These are phyloP conservation scores for Chernovozyma aurita DNA, from an alignment of 1,139 yeast species.

Conservation along the genomic window DNA sequence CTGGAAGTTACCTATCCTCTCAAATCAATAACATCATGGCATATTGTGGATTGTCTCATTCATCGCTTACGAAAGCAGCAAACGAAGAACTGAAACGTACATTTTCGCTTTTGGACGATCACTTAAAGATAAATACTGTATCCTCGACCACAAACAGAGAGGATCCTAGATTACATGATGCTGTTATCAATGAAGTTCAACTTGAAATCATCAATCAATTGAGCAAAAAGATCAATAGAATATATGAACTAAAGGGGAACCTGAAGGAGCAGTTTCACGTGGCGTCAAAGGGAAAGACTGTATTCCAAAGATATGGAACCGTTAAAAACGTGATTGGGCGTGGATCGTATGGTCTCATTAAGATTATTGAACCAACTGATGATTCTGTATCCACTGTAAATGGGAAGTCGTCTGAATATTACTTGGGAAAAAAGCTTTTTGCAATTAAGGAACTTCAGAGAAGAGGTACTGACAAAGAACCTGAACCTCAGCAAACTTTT, in stretches of 20 bases:
- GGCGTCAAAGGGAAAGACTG: constrained; percentile 22
- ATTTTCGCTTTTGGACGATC: constrained; percentile 23
- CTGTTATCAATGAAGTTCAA: constrained; percentile 58
- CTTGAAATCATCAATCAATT: constrained; percentile 46
- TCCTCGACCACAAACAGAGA: constrained; percentile 16
- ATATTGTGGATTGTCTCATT: constrained; percentile 27
- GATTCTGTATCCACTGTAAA: constrained; percentile 8
- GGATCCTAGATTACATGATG: constrained; percentile 22
- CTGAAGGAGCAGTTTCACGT: constrained; percentile 14
- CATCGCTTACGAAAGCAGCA: constrained; percentile 21
- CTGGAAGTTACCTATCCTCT: constrained; percentile 10
- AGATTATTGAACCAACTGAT: constrained; percentile 56
- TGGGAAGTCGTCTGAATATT: not conserved
- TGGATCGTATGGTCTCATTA: constrained; percentile 83
- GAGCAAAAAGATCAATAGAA: constrained; percentile 36
- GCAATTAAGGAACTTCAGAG: constrained; percentile 68
- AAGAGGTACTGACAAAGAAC: constrained; percentile 37
- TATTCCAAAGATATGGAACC: constrained; percentile 64
- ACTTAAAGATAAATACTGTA: constrained; percentile 21
- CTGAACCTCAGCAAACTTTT: constrained; percentile 55
- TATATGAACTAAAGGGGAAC: constrained; percentile 17
- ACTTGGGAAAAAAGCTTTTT: constrained; percentile 41
- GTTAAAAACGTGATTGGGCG: constrained; percentile 79
- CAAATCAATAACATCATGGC: constrained; percentile 30
- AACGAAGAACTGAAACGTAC: constrained; percentile 33